Base-by-base conservation (phyloP, 2,329 filamentous ascomycete genomes). In the Neopestalotiopsis sp. region DNA sequence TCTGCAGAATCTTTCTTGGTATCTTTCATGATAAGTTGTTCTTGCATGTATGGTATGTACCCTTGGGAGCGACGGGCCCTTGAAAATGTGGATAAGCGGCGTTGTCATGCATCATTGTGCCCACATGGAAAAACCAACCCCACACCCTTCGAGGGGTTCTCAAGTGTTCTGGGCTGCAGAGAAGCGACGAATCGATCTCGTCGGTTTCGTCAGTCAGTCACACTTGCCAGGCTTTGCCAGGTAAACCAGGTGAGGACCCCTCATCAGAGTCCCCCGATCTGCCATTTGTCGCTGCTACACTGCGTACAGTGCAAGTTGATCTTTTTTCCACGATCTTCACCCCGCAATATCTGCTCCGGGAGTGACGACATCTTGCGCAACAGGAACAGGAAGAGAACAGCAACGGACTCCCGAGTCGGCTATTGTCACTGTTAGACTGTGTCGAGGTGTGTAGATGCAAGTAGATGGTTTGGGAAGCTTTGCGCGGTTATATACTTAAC, bases 331-430 rank as follows among this genome's bases (percentile, higher is more conserved):
- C 30, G 34, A 34, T 34, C 59, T 20, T 20, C 32, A 34, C n/a
- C 30, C 28, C 30, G 32, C 28, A 34, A 20, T 34, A n/a, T 66
- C 40, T 58, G 49, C 63, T 66, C 49, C 42, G 24, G 63, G 20
- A 66, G 53, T 66, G 63, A 66, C 63, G 63, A 66, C 63, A 66
- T 66, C 53, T 45, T 56, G 34, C 59, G 40, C 34, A 45, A 61
- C 59, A 61, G 28, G 59, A 61, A 61, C 59, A 61, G 59, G 32
- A 38, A 61, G 9, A 61, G 59, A 30, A 38, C n/a, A 20, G 32
- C 32, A 5, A 34, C 6, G 3, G 28, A 53, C 17, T 7, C 14
- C 42, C n/a, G n/a, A n/a, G 2, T n/a, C 45, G n/a, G 45, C 7
- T 20, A 17, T 4, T 17, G 4, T n/a, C 17, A 28, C 24, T 28